phyloP scores from a whole-genome alignment of 2,329 filamentous ascomycete species.

The Triangularia verruculosa region DNA sequence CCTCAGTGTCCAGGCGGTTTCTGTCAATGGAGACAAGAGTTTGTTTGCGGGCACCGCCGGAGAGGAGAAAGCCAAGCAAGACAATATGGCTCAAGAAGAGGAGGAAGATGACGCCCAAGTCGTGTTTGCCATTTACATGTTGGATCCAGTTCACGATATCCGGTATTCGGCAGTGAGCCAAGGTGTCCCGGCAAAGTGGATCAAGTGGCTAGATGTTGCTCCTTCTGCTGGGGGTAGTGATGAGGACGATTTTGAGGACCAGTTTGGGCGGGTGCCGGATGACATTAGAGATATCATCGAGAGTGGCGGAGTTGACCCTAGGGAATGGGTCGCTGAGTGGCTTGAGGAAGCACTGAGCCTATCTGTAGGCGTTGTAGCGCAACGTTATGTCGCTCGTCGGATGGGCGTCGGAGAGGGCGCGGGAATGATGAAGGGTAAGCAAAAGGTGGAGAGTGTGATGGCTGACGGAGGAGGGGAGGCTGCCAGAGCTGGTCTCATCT shows the following conservation, averaged over 20 bases:
- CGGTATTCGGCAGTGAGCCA: conserved; percentile 82
- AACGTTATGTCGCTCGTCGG: conserved; percentile 87
- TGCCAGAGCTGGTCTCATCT: conserved; percentile 56
- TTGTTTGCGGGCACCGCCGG: conserved; percentile 61
- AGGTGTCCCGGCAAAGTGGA: conserved; percentile 78
- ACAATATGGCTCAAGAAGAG: conserved; percentile 49
- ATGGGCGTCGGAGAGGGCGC: conserved; percentile 87
- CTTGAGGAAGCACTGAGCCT: conserved; percentile 82
- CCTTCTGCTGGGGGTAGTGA: conserved; percentile 53
- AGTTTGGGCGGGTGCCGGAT: conserved; percentile 58
- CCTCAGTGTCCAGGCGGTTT: conserved; percentile 87
- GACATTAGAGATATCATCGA: conserved; percentile 85
- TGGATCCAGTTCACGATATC: conserved; percentile 89
- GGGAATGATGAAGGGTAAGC: conserved; percentile 54
- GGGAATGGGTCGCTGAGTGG: conserved; percentile 98
- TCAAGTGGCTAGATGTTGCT: conserved; percentile 82
- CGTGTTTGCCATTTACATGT: conserved; percentile 73
- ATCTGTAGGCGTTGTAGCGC: conserved; percentile 80
- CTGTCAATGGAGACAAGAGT: conserved; percentile 58
- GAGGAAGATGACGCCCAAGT: conserved; percentile 59
- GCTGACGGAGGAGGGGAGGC: conserved; percentile 58
- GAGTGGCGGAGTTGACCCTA: conserved; percentile 73
- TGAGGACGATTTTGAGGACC: conserved; percentile 41
- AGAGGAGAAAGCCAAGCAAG: conserved; percentile 53
- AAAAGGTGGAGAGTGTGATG: conserved; percentile 53